Evolutionary conservation across 2,329 filamentous ascomycete genomes (phyloP).

Genomic region (Fusarium nygamai): DNA sequence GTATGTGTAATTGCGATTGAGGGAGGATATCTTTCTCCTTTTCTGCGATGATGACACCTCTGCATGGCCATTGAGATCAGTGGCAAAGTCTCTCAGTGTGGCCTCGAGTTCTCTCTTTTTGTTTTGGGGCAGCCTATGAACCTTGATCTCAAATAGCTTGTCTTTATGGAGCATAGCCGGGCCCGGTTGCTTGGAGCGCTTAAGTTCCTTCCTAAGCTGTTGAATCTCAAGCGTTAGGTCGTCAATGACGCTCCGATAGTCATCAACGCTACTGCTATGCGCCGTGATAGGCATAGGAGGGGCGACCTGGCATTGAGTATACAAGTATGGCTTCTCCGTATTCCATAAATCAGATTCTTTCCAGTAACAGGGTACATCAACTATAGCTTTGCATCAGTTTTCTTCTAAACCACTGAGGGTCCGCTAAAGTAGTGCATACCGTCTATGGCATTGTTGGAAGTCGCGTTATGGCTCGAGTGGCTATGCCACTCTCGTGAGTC

Average conservation of each 20-base stretch:
- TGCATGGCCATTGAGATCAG: conserved; percentile 64
- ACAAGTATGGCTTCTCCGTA: conserved; percentile 50
- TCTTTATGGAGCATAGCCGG: too few relatives aligned
- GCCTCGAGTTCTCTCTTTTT: too few relatives aligned
- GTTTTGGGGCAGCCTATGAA: too few relatives aligned
- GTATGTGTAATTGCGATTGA: conserved; percentile 52
- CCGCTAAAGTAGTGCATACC: background rate
- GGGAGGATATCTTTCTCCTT: conserved; percentile 50
- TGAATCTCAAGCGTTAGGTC: too few relatives aligned
- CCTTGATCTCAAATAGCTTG: too few relatives aligned
- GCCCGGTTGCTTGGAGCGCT: too few relatives aligned
- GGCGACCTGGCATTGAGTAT: conserved; percentile 33
- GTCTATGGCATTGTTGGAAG: background rate
- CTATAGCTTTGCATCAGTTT: conserved; percentile 38
- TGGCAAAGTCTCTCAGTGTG: too few relatives aligned
- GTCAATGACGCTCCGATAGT: too few relatives aligned
- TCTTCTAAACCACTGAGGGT: background rate
- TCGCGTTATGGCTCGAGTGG: background rate
- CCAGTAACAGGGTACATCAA: conserved; percentile 65
- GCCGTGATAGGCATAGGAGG: conserved; percentile 47
- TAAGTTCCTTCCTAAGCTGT: too few relatives aligned
- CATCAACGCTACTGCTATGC: too few relatives aligned
- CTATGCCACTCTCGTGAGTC: background rate
- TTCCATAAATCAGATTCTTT: conserved; percentile 62
- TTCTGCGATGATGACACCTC: conserved; percentile 53